Conservation (phyloP, 257 asterid genomes). For the Forsythia viridissima region DNA sequence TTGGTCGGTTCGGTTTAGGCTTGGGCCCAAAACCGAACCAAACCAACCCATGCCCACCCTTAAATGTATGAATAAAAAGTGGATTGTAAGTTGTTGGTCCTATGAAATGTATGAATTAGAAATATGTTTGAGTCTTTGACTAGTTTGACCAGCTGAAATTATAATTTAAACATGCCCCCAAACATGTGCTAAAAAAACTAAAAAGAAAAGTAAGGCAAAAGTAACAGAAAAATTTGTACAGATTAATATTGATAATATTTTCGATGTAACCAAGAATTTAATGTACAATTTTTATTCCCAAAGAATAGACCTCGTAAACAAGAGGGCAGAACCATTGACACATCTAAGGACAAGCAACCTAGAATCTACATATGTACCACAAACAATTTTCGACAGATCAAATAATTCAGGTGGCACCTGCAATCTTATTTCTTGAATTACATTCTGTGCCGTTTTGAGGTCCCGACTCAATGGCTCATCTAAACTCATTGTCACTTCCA, state of each 20-base stretch:
- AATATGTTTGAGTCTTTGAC: no score
- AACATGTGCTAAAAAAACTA: no score
- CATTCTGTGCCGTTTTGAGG: slow-evolving; percentile 44
- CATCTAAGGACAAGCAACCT: slow-evolving; percentile 73
- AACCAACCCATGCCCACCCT: no score
- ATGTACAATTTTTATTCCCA: slow-evolving; percentile 21
- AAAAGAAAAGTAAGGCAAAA: no score
- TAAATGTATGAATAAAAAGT: no score
- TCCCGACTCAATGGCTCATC: slow-evolving; percentile 52
- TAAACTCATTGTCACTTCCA: slow-evolving; percentile 59
- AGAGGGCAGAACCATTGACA: slow-evolving; percentile 71
- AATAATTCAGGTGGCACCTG: slow-evolving; percentile 85
- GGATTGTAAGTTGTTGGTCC: no score
- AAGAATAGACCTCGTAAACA: slow-evolving; percentile 55
- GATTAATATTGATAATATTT: not conserved
- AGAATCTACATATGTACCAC: slow-evolving; percentile 86
- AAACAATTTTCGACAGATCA: slow-evolving; percentile 73
- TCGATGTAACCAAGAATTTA: not conserved
- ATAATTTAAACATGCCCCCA: no score
- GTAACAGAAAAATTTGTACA: not conserved
- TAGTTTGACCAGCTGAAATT: no score
- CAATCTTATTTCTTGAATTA: slow-evolving; percentile 59
- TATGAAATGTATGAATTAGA: no score
- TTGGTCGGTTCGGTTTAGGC: no score
- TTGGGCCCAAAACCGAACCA: no score